phyloP scores from a whole-genome alignment of 176 grass and related monocot species.

The Saccharum officinarum region DNA sequence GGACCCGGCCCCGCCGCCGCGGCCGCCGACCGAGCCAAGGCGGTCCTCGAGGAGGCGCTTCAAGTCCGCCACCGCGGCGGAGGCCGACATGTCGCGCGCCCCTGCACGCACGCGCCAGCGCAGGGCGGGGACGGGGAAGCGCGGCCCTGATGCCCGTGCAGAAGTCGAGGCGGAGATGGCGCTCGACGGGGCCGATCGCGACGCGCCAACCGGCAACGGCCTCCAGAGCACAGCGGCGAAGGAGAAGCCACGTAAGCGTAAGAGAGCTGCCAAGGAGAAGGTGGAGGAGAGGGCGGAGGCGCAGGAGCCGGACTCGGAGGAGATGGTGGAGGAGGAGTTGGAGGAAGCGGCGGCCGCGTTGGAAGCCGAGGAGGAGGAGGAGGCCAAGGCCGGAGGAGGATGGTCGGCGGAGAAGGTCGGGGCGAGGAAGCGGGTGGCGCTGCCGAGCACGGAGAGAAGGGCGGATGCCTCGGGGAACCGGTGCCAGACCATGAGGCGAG shows the following conservation, averaged over 20 bases:
- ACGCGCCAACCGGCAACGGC: not conserved
- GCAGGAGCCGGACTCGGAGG: not conserved
- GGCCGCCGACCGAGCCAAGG: too few relatives aligned
- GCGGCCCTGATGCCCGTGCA: not conserved
- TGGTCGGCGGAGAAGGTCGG: not conserved
- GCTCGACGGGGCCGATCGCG: not conserved
- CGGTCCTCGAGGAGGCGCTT: not conserved
- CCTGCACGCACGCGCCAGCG: not conserved
- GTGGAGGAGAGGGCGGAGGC: not conserved
- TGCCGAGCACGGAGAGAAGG: not conserved
- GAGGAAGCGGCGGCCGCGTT: not conserved
- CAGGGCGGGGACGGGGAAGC: not conserved
- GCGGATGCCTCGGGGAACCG: not conserved
- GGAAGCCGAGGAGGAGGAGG: not conserved
- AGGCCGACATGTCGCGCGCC: not conserved
- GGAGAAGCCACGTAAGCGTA: not conserved
- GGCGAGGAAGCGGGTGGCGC: not conserved
- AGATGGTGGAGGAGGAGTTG: constrained; percentile 15
- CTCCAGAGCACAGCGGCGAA: not conserved
- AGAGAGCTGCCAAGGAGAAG: not conserved
- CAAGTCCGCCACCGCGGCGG: not conserved
- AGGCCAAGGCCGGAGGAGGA: not conserved
- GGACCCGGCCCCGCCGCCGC: not conserved
- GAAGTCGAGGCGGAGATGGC: not conserved
- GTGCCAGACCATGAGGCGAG: not conserved